phyloP scores from a whole-genome alignment of 2,329 filamentous ascomycete species.

The Lachnellula arida region DNA sequence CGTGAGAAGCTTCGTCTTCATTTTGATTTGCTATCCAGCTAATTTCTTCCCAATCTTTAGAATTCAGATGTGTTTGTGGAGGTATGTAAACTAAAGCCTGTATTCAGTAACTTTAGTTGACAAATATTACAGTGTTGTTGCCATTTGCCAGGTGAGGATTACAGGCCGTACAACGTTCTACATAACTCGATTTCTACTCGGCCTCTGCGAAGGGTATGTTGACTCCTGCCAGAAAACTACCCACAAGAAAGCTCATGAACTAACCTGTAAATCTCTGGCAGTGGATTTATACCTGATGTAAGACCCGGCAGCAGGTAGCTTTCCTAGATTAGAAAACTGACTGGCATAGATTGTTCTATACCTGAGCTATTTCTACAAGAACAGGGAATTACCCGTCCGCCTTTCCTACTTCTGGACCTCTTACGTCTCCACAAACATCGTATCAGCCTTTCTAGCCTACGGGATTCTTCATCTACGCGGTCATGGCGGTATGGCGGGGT shows the following conservation, averaged over 20 bases:
- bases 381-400: constrained; percentile 16
- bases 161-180: constrained; percentile 39
- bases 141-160: constrained; percentile 40
- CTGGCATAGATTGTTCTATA: constrained; percentile 10
- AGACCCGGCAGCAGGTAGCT: neutral
- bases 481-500: constrained; percentile 46
- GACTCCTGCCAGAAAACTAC: neutral
- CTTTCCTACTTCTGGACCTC: constrained; percentile 18
- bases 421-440: constrained; percentile 8
- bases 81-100: neutral
- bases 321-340: neutral
- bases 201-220: constrained; percentile 12
- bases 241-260: neutral
- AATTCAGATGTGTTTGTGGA: neutral
- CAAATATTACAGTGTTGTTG: constrained; percentile 34
- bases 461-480: constrained; percentile 52
- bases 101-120: neutral
- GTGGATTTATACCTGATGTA: constrained; percentile 53
- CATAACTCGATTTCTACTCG: constrained; percentile 35
- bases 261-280: neutral
- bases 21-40: neutral
- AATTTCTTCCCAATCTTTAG: neutral
- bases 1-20: constrained; percentile 12
- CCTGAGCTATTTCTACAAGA: constrained; percentile 20
- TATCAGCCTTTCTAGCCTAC: constrained; percentile 23